Conservation (phyloP, 495 filamentous ascomycete genomes). For the Coniosporium apollinis region DNA sequence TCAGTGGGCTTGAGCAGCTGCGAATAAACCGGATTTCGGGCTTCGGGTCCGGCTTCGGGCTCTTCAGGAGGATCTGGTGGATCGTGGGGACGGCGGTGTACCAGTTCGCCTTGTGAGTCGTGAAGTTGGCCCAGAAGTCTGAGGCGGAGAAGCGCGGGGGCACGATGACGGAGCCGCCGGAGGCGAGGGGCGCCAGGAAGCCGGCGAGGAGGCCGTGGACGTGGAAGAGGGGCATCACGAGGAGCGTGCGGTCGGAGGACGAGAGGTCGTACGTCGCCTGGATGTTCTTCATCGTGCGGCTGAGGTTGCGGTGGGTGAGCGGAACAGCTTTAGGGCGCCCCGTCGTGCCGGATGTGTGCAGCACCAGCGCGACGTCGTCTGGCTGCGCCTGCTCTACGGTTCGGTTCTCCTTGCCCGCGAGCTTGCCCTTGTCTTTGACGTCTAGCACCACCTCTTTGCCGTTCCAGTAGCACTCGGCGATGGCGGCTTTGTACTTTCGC, state of each 20-base stretch:
- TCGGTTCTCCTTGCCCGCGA: slow-evolving; percentile 33
- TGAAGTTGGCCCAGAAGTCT: slow-evolving; percentile 67
- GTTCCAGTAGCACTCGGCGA: slow-evolving; percentile 71
- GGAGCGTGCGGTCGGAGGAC: slow-evolving; percentile 51
- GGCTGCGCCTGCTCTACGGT: slow-evolving; percentile 39
- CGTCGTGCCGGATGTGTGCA: slow-evolving; percentile 68
- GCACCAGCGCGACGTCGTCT: slow-evolving; percentile 37
- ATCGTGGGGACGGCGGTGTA: slow-evolving; percentile 81
- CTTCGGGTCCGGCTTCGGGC: slow-evolving; percentile 41
- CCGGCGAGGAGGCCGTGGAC: slow-evolving; percentile 71
- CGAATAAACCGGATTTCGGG: slow-evolving; percentile 72
- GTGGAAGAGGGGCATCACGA: slow-evolving; percentile 88
- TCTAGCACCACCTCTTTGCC: slow-evolving; percentile 50
- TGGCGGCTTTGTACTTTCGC: slow-evolving; percentile 54
- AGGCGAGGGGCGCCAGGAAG: slow-evolving; percentile 55
- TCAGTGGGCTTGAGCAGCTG: slow-evolving; percentile 67
- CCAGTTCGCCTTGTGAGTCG: slow-evolving; percentile 58
- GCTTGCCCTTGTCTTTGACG: slow-evolving; percentile 53
- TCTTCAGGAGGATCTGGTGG: slow-evolving; percentile 70
- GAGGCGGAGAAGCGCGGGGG: slow-evolving; percentile 62
- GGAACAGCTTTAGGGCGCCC: slow-evolving; percentile 72
- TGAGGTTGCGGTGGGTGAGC: slow-evolving; percentile 63
- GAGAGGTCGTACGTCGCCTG: slow-evolving; percentile 54
- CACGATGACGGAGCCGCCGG: slow-evolving; percentile 57
- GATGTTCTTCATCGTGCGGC: slow-evolving; percentile 62